A percentile compares a stretch with the other conserved stretches of the same genome.
Evolutionary conservation across 192 early-diverging fungal genomes (phyloP).

Genomic region (Dispira simplex): DNA sequence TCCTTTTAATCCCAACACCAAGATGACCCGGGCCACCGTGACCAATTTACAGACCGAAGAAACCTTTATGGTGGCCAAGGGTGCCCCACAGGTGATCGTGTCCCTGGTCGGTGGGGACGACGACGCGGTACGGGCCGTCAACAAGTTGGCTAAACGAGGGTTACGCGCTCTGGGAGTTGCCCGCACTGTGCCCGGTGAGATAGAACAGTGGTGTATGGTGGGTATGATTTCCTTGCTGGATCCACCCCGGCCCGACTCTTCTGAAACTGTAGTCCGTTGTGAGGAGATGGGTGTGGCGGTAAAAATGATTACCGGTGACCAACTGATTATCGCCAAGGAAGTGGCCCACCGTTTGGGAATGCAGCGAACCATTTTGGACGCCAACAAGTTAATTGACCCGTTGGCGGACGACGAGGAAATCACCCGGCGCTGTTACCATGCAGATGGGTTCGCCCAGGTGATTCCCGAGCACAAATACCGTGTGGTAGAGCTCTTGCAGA

Average conservation of each 20-base stretch:
- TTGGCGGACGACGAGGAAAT: slow-evolving; percentile 63
- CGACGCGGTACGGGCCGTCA: slow-evolving; percentile 70
- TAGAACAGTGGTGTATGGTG: slow-evolving; percentile 60
- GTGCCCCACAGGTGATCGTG: slow-evolving; percentile 87
- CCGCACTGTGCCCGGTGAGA: slow-evolving; percentile 45
- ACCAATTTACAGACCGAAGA: slow-evolving; percentile 49
- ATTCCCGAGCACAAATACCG: slow-evolving; percentile 97
- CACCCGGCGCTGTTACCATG: slow-evolving; percentile 66
- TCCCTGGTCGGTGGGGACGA: slow-evolving; percentile 66
- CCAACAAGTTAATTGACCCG: slow-evolving; percentile 66
- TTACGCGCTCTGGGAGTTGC: slow-evolving; percentile 90
- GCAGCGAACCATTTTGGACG: slow-evolving; percentile 82
- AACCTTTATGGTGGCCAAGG: slow-evolving; percentile 82
- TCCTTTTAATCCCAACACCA: slow-evolving; percentile 87
- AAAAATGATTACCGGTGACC: slow-evolving; percentile 97
- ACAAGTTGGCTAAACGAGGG: slow-evolving; percentile 70
- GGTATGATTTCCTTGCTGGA: slow-evolving; percentile 87
- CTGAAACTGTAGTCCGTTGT: slow-evolving; percentile 70
- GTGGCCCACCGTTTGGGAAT: slow-evolving; percentile 84
- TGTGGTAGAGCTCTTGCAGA: slow-evolving; percentile 91
- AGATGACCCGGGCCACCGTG: slow-evolving; percentile 84
- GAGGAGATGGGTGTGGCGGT: slow-evolving; percentile 75
- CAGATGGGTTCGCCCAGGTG: slow-evolving; percentile 94
- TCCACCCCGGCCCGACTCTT: slow-evolving; percentile 81
- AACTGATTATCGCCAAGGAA: slow-evolving; percentile 87